Evolutionary conservation across 768 basidiomycete genomes (phyloP).

Genomic region (Lanmaoa pseudosensibilis): DNA sequence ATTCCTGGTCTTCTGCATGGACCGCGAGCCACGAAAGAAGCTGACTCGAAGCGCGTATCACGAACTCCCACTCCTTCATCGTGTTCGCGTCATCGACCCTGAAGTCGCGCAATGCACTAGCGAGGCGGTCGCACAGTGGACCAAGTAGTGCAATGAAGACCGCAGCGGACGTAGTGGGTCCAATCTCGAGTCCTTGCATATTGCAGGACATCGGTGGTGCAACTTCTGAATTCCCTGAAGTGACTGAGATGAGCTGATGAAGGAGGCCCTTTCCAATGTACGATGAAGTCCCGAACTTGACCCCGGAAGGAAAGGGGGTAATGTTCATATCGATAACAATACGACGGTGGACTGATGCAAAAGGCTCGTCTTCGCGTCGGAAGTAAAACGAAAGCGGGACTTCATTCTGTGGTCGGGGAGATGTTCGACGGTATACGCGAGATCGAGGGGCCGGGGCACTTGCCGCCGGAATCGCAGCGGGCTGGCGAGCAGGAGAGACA

Average conservation of each 20-base stretch:
- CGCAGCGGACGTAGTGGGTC: constrained; percentile 41
- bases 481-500: constrained; percentile 13
- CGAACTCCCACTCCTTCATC: constrained; percentile 39
- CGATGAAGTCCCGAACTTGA: constrained; percentile 49
- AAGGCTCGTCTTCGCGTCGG: constrained; percentile 9
- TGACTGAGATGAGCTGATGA: constrained; percentile 49
- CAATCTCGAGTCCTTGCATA: constrained; percentile 44
- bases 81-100: constrained; percentile 26
- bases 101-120: constrained; percentile 38
- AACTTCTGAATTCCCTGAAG: constrained; percentile 29
- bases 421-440: constrained; percentile 17
- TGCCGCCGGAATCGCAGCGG: constrained; percentile 3
- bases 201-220: constrained; percentile 33
- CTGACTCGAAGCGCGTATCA: constrained; percentile 43
- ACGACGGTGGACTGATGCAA: constrained; percentile 12
- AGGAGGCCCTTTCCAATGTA: constrained; percentile 65
- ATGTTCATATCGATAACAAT: constrained; percentile 54
- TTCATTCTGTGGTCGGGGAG: constrained; percentile 10
- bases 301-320: constrained; percentile 47
- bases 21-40: constrained; percentile 47
- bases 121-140: constrained; percentile 46
- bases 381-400: constrained; percentile 17
- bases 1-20: constrained; percentile 36
- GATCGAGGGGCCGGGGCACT: constrained; percentile 6
- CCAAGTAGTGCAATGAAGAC: constrained; percentile 48